Conservation (phyloP, 352 stramenopile genomes). For the Pythium aristosporum region DNA sequence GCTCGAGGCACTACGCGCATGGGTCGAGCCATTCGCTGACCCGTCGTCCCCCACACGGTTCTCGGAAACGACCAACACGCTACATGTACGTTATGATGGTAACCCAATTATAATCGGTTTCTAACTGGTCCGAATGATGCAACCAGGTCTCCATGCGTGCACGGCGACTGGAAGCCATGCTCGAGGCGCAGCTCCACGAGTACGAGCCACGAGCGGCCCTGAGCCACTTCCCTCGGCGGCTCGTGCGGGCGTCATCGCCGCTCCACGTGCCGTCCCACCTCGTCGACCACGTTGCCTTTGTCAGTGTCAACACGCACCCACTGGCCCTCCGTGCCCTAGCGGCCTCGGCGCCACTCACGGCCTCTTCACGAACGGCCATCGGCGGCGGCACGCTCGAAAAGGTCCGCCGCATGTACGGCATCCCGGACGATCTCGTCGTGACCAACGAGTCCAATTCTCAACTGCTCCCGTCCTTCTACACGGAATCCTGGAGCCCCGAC, state of each 20-base stretch:
- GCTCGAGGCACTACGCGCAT: slow-evolving; percentile 46
- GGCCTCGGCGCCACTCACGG: slow-evolving; percentile 16
- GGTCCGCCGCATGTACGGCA: slow-evolving; percentile 63
- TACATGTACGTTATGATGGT: slow-evolving; percentile 34
- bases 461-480: slow-evolving; percentile 75
- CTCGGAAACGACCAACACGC: slow-evolving; percentile 22
- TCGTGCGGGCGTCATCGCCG: slow-evolving; percentile 40
- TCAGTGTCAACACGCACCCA: slow-evolving; percentile 72
- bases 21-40: slow-evolving; percentile 34
- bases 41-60: background rate
- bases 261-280: slow-evolving; percentile 44
- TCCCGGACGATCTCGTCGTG: slow-evolving; percentile 62
- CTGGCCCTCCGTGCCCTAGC: slow-evolving; percentile 49
- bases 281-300: slow-evolving; percentile 46
- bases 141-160: slow-evolving; percentile 40
- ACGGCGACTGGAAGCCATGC: slow-evolving; percentile 44
- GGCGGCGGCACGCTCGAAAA: slow-evolving; percentile 29
- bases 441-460: slow-evolving; percentile 67
- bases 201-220: slow-evolving; percentile 25
- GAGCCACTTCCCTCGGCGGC: slow-evolving; percentile 12
- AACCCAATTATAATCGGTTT: too few relatives aligned
- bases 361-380: background rate
- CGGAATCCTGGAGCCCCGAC: slow-evolving; percentile 52
- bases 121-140: background rate
- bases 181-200: slow-evolving; percentile 52